Evolutionary conservation across 805 yeast species (phyloP), one percentile per base, ranked within the genome.

Genomic region (Hanseniaspora vineae): DNA sequence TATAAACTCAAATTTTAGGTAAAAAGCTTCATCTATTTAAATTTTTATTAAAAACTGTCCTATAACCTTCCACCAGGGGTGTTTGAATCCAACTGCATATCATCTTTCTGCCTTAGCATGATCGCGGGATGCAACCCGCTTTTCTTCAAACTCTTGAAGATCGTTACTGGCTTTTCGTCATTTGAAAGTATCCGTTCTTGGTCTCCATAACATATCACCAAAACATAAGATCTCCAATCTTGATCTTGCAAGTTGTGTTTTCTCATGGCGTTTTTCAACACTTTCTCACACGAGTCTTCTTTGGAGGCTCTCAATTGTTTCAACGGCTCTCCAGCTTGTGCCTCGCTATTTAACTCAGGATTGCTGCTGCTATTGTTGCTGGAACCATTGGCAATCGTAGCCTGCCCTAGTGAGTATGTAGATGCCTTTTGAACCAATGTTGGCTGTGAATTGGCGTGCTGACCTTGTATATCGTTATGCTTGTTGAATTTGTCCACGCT

Each of bases 131-230:
- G 85, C 54, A 81, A 73, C 1, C 96, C 96, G 49, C 79, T 74
- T 51, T 84, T 95, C 59, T 80, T 87, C 23, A 90, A 69, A 57
- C 84, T 95, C 61, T 86, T 84, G 60, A 87, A 86, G 10, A 88
- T 80, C 35, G 76, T 69, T 8, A 90, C 94, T 0, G 98, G 98
- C 61, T 79, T 84, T 58, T 90, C 98, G 29, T 86, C 85, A 52
- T 84, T 69, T 37, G 83, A 85, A 44, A 92, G 65, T 10, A 88
- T 77, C 31, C 96, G 69, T 59, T 90, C 97, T 57, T 83, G 83
- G 60, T 88, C 96, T 20, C 92, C 96, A 59, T 86, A 88, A 59
- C 94, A 84, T 14, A 90, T 84, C 15, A 89, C 88, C 46, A 90
- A 67, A 2, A 89, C 95, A 60, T 88, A 90, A 57, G 86, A 83